Evolutionary conservation across 495 filamentous ascomycete genomes (phyloP).

Genomic region (Lichenothelia convexa): DNA sequence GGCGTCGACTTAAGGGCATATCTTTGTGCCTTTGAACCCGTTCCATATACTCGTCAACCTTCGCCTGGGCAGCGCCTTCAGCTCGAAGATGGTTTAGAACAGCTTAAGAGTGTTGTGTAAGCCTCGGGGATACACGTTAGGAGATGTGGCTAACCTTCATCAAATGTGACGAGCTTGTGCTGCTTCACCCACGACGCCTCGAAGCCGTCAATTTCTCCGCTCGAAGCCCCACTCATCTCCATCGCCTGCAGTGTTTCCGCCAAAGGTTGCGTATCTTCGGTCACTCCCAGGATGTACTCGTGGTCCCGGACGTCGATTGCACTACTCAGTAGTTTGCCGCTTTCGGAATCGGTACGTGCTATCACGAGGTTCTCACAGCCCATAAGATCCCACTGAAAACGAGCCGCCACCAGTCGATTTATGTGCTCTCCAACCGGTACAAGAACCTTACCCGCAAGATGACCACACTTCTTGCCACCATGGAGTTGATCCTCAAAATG

Average conservation of each 20-base stretch:
- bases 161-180: constrained; percentile 75
- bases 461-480: constrained; percentile 96
- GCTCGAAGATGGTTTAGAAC: constrained; percentile 53
- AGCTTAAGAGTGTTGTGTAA: constrained; percentile 22
- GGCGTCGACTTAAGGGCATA: constrained; percentile 57
- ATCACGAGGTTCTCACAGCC: constrained; percentile 86
- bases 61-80: constrained; percentile 37
- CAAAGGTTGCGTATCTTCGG: constrained; percentile 53
- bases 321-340: constrained; percentile 72
- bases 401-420: constrained; percentile 75
- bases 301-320: constrained; percentile 88
- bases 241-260: constrained; percentile 82
- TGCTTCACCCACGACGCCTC: constrained; percentile 82
- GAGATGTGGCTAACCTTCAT: constrained; percentile 40
- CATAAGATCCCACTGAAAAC: constrained; percentile 98
- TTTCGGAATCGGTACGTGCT: constrained; percentile 87
- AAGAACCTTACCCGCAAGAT: constrained; percentile 89
- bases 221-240: constrained; percentile 59
- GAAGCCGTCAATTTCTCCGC: constrained; percentile 62
- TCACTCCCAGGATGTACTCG: constrained; percentile 82
- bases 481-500: constrained; percentile 97
- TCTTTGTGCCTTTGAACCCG: constrained; percentile 42
- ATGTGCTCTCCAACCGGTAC: constrained; percentile 92
- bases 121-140: background rate
- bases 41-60: constrained; percentile 46